Evolutionary conservation across 441 rosid species (phyloP), one percentile per base, ranked within the genome.

Genomic region (Bruguiera hainesii): DNA sequence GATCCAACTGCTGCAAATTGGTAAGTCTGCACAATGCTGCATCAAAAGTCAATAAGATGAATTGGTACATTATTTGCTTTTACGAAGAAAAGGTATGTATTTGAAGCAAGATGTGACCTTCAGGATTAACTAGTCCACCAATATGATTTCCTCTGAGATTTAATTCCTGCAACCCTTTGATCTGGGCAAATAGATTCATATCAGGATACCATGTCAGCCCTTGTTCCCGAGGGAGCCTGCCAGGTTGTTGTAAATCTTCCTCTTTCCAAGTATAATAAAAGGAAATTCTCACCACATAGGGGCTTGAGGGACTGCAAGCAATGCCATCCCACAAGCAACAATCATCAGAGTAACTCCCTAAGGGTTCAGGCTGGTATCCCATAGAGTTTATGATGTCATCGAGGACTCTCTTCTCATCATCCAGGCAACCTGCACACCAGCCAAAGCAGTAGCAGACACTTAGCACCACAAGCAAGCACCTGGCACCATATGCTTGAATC

Each of bases 301-400:
- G 13, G 28, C 26, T 53, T 53, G 57, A n/a, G 28, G 57, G 28
- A 53, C 21, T 53, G 68, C 60, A 65, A 7, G 16, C 33, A 35
- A 65, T 30, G 19, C 60, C 68, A 16, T 65, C 60, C 68, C 68
- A 65, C 16, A 10, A 39, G 50, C 68, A 65, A 8, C 68, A 65
- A 25, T 65, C 68, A 65, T 65, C 68, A 35, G 61, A 20, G 9
- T 52, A 21, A 11, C 60, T 18, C 26, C 42, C 55, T 35, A 56
- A 42, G 16, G 7, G 29, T 42, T n/a, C 25, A 7, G 64, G 20
- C 42, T 46, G 66, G 55, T 42, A 48, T 26, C 66, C 59, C 30
- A 64, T n/a, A 30, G 67, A 52, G 52, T 30, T 18, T 33, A 52
- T 28, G 67, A 64, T 50, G n/a, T 64, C 30, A 16, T 64, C 10